Evolutionary conservation across 768 basidiomycete species (phyloP), one percentile per base, ranked within the genome.

Genomic region (Pulveroboletus frians): DNA sequence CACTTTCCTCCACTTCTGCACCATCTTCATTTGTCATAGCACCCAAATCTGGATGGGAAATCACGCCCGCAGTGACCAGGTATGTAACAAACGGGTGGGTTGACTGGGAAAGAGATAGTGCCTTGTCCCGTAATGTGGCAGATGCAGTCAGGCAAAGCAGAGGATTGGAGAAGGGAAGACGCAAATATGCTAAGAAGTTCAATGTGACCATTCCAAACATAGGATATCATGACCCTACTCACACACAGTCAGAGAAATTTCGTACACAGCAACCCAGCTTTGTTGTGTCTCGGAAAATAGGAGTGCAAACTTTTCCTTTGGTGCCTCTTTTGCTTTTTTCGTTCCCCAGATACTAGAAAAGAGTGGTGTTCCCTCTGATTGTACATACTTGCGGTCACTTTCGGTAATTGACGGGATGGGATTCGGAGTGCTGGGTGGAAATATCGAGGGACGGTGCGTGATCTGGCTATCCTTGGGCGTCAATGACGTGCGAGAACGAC

Each of bases 61-160:
- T 36, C 17, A 64, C 40, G 30, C 50, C 58, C 5, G 48, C 50
- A 43, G 32, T 50, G 37, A 36, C 36, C 45, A 66, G 50, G 55
- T 56, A 69, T 50, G 47, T 52, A 17, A 63, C 53, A 23, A 80
- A 57, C 1, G 68, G 60, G 43, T 65, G 57, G 27, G 71, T 57
- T 5, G 66, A 63, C 6, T 76, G 67, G 3, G 75, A 77, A 11
- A 75, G 57, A 13, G 75, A 66, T 7, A 88, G 63, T 0, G 84
- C 79, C 58, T 82, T 88, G 20, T 94, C 90, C 42, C 92, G 79
- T n/a, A 95, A 71, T 1, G 92, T 96, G n/a, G 83, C 76, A 3
- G 88, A 91, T 4, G 84, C 76, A 1, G 92, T 96, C 26, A 96
- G 68, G 59, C 86, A 92, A 23, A 96, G 76, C 10, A 95, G 66